A percentile compares a stretch with the other conserved stretches of the same genome.
Evolutionary conservation across 495 filamentous ascomycete species (phyloP).

Genomic region (Acidiella bohemica): DNA sequence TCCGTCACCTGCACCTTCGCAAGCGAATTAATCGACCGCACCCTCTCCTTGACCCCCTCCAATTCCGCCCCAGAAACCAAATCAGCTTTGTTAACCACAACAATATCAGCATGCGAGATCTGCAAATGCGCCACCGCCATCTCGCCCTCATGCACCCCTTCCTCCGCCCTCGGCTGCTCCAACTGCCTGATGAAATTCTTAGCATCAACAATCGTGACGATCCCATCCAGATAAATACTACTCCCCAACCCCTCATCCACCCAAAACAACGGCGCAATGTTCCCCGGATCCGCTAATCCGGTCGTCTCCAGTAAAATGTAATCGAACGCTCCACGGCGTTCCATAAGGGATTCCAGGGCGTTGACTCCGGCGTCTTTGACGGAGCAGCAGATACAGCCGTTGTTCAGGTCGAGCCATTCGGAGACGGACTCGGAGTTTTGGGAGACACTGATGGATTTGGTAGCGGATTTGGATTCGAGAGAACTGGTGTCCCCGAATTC

Average conservation of each 20-base stretch:
- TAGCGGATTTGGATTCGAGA: no score
- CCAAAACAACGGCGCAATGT: slow-evolving; percentile 94
- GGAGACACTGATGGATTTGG: slow-evolving; percentile 77
- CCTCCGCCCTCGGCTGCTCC: slow-evolving; percentile 54
- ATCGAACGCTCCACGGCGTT: slow-evolving; percentile 83
- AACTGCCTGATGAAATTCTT: slow-evolving; percentile 75
- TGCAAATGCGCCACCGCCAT: slow-evolving; percentile 89
- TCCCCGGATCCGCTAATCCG: slow-evolving; percentile 87
- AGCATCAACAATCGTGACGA: slow-evolving; percentile 91
- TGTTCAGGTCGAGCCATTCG: slow-evolving; percentile 91
- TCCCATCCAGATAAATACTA: slow-evolving; percentile 89
- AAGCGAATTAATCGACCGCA: slow-evolving; percentile 75
- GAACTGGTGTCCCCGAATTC: no score
- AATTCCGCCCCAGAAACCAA: slow-evolving; percentile 61
- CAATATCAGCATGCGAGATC: slow-evolving; percentile 92
- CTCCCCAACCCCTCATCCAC: slow-evolving; percentile 88
- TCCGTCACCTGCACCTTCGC: slow-evolving; percentile 73
- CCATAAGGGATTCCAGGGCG: slow-evolving; percentile 93
- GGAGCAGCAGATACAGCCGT: slow-evolving; percentile 96
- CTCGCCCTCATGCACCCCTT: slow-evolving; percentile 24
- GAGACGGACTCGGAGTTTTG: slow-evolving; percentile 73
- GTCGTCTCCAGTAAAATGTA: slow-evolving; percentile 97
- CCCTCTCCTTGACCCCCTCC: slow-evolving; percentile 46
- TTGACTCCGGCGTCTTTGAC: slow-evolving; percentile 90
- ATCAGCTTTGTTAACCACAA: slow-evolving; percentile 91